A percentile compares a stretch with the other conserved stretches of the same genome.
These are phyloP conservation scores for Spergularia marina DNA, from an alignment of 148 eudicot species.

Conservation along the genomic window DNA sequence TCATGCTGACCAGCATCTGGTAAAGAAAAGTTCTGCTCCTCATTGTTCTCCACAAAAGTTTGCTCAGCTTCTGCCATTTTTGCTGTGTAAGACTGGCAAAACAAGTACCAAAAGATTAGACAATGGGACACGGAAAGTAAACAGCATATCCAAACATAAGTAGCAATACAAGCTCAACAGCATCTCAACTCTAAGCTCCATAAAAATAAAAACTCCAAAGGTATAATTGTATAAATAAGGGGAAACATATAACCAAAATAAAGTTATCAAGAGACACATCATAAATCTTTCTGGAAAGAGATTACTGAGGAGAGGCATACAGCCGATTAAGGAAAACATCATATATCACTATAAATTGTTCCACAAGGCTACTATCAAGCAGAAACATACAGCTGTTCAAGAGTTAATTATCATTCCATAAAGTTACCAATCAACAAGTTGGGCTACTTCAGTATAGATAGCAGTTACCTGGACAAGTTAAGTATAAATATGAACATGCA, in stretches of 20 bases:
- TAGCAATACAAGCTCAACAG: neutral
- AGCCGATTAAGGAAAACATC: neutral
- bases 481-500: neutral
- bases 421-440: neutral
- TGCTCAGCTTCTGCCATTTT: conserved; percentile 56
- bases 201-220: neutral
- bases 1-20: conserved; percentile 31
- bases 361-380: neutral
- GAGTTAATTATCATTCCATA: neutral
- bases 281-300: neutral
- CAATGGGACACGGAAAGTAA: neutral
- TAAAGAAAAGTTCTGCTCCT: conserved; percentile 25
- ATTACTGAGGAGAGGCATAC: neutral
- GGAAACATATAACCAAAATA: neutral
- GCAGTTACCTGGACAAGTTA: neutral
- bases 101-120: neutral
- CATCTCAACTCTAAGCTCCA: neutral
- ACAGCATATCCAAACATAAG: neutral
- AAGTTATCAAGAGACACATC: neutral
- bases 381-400: neutral
- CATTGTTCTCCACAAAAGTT: conserved; percentile 35
- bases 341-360: too few species aligned
- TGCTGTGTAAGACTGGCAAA: neutral
- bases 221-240: neutral
- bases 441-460: neutral